A percentile compares a stretch with the other conserved stretches of the same genome.
Evolutionary conservation across 345 rosid genomes (phyloP).

Genomic region (Pistacia vera): DNA sequence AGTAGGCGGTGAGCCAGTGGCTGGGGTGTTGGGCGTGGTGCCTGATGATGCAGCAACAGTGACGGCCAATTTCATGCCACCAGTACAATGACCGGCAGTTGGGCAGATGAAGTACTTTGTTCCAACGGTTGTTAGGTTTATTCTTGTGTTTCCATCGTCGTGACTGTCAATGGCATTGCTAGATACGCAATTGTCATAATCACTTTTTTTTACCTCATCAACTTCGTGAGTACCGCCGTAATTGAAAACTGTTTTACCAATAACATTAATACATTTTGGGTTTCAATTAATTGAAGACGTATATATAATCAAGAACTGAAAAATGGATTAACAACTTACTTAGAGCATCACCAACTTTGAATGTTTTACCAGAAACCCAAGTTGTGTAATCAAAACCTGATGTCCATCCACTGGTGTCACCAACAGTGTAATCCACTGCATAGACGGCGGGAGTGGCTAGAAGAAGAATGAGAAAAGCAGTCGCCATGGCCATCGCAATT

Average conservation of each 20-base stretch:
- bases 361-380: slow-evolving; percentile 45
- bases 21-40: neutral
- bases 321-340: slow-evolving; percentile 23
- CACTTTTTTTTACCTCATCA: slow-evolving; percentile 32
- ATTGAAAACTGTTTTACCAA: slow-evolving; percentile 34
- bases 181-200: slow-evolving; percentile 36
- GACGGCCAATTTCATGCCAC: slow-evolving; percentile 57
- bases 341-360: slow-evolving; percentile 45
- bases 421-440: slow-evolving; percentile 39
- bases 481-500: slow-evolving; percentile 23
- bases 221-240: slow-evolving; percentile 39
- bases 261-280: neutral
- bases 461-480: slow-evolving; percentile 33
- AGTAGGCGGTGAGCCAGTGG: slow-evolving; percentile 25
- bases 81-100: slow-evolving; percentile 35
- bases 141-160: slow-evolving; percentile 32
- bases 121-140: slow-evolving; percentile 32
- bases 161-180: slow-evolving; percentile 29
- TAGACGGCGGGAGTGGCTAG: slow-evolving; percentile 37
- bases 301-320: neutral
- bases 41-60: slow-evolving; percentile 33
- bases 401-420: slow-evolving; percentile 47
- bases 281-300: neutral
- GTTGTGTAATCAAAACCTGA: slow-evolving; percentile 18
- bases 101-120: slow-evolving; percentile 54